phyloP scores from a whole-genome alignment of 176 grass and related monocot genomes.

The Cymbopogon citratus region DNA sequence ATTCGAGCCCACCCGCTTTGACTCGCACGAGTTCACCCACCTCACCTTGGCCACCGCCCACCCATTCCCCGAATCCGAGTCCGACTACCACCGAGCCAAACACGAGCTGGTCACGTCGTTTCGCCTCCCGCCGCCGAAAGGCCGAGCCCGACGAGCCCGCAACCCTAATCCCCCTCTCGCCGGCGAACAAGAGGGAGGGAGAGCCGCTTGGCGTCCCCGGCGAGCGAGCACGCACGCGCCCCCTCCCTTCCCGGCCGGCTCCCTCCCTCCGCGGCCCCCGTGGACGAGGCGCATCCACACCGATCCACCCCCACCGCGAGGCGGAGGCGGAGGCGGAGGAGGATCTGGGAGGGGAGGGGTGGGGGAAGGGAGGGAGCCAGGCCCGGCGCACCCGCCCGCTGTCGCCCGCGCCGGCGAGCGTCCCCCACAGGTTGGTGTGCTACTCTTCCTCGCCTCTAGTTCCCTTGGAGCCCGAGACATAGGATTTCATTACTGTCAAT shows the following conservation, averaged over 20 bases:
- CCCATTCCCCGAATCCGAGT: neutral
- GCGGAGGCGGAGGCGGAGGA: neutral
- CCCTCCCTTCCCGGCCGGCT: neutral
- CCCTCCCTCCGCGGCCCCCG: too few species aligned
- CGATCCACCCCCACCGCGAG: neutral
- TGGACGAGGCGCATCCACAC: neutral
- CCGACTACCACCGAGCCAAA: neutral
- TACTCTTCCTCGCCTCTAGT: too few species aligned
- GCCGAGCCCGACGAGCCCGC: neutral
- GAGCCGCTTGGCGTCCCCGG: neutral
- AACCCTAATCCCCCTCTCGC: constrained; percentile 5
- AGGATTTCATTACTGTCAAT: too few species aligned
- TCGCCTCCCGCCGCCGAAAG: neutral
- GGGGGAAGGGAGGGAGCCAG: too few species aligned
- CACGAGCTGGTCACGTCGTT: neutral
- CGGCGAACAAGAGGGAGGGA: neutral
- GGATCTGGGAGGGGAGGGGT: too few species aligned
- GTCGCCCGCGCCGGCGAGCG: too few species aligned
- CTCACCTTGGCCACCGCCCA: too few species aligned
- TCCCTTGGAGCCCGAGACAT: too few species aligned
- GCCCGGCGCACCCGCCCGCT: too few species aligned
- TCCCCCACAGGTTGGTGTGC: too few species aligned
- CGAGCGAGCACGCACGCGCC: neutral
- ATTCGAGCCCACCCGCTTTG: too few species aligned
- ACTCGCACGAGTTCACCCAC: too few species aligned